A percentile compares a stretch with the other conserved stretches of the same genome.
Conservation (phyloP, 768 basidiomycete species). For the Omphalotus guepiniiformis region DNA sequence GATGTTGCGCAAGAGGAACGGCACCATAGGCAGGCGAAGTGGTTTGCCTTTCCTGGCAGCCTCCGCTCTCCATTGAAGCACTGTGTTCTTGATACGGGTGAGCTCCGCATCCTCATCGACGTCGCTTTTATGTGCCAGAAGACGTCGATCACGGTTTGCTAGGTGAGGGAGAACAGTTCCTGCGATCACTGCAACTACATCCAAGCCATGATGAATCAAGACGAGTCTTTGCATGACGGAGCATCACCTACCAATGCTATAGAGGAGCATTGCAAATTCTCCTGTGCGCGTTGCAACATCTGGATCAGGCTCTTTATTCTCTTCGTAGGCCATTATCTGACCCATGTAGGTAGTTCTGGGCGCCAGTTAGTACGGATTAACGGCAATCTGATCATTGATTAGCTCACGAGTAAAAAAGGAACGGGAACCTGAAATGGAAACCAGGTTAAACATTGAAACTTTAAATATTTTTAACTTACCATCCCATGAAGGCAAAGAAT, state of each 20-base stretch:
- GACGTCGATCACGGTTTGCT: constrained; percentile 72
- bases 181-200: constrained; percentile 76
- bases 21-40: constrained; percentile 79
- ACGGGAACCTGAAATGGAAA: constrained; percentile 70
- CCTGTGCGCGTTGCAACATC: constrained; percentile 85
- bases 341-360: constrained; percentile 87
- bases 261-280: constrained; percentile 84
- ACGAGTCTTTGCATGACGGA: not conserved
- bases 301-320: constrained; percentile 66
- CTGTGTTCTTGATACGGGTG: constrained; percentile 61
- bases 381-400: not conserved
- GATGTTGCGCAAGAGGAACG: constrained; percentile 88
- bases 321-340: constrained; percentile 86
- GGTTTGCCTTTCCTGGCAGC: constrained; percentile 72
- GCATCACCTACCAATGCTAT: constrained; percentile 69
- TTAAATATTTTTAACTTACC: constrained; percentile 41
- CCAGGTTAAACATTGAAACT: constrained; percentile 4
- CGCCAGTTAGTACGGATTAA: constrained; percentile 1
- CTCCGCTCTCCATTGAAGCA: constrained; percentile 82
- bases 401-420: constrained; percentile 83
- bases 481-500: constrained; percentile 95
- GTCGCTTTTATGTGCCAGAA: constrained; percentile 68
- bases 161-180: constrained; percentile 80
- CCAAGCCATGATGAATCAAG: not conserved
- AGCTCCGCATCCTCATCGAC: constrained; percentile 76